A percentile compares a stretch with the other conserved stretches of the same genome.
phyloP scores from a whole-genome alignment of 2,329 filamentous ascomycete species.

The Nemania abortiva region DNA sequence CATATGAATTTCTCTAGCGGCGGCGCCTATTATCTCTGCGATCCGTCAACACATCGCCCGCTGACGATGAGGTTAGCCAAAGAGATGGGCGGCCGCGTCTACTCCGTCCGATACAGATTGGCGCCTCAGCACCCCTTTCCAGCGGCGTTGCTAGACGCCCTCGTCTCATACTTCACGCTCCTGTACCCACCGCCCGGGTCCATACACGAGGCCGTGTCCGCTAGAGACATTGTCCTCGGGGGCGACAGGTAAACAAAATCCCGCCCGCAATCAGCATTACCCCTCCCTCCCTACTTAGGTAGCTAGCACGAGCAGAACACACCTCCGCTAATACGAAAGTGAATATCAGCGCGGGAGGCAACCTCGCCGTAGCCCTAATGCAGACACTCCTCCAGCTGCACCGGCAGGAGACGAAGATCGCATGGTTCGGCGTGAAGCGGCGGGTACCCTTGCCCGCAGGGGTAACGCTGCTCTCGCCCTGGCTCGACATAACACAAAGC shows the following conservation, averaged over 20 bases:
- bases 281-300: no score
- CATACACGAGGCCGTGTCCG: constrained; percentile 72
- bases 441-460: constrained; percentile 75
- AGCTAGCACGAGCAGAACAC: not conserved
- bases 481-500: constrained; percentile 77
- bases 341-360: constrained; percentile 74
- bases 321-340: not conserved
- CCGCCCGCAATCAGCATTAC: not conserved
- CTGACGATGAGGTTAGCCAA: constrained; percentile 72
- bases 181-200: constrained; percentile 77
- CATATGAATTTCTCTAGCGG: constrained; percentile 55
- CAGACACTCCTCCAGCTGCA: constrained; percentile 76
- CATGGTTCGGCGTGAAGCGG: constrained; percentile 71
- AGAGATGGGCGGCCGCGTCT: constrained; percentile 74
- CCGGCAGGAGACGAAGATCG: constrained; percentile 60
- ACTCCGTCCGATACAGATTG: constrained; percentile 80
- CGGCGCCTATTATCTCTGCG: constrained; percentile 79
- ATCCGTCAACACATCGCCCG: constrained; percentile 74
- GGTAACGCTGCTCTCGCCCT: constrained; percentile 72
- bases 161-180: constrained; percentile 78
- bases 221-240: constrained; percentile 75
- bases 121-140: constrained; percentile 82
- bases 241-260: constrained; percentile 71
- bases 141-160: constrained; percentile 76
- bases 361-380: constrained; percentile 73